phyloP scores from a whole-genome alignment of 1,284 basidiomycete genomes.

The Fomitopsis palustris region DNA sequence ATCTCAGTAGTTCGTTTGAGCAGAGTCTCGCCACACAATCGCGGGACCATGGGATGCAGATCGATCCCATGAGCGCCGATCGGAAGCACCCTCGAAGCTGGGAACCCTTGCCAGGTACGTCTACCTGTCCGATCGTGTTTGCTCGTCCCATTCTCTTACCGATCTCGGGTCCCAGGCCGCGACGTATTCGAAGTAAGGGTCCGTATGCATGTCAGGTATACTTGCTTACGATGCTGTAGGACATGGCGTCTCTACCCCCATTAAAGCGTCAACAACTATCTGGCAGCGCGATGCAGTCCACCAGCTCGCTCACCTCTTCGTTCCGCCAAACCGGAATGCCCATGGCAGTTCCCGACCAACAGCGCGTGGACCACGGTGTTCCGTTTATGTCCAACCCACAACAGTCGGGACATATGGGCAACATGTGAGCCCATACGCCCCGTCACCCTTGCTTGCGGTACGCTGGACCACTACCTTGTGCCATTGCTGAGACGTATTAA shows the following conservation, averaged over 20 bases:
- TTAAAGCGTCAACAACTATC: constrained; percentile 29
- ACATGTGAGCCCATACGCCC: not conserved
- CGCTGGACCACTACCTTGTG: not conserved
- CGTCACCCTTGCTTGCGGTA: not conserved
- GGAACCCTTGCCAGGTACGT: constrained; percentile 27
- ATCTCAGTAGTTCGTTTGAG: constrained; percentile 17
- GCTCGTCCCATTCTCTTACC: not conserved
- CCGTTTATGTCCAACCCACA: constrained; percentile 14
- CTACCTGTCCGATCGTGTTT: not conserved
- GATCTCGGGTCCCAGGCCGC: constrained; percentile 8
- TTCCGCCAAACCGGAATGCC: constrained; percentile 19
- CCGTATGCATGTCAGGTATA: constrained; percentile 16
- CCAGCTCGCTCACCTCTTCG: constrained; percentile 21
- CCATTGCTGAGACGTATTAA: not conserved
- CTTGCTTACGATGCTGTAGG: constrained; percentile 21
- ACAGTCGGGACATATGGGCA: constrained; percentile 15
- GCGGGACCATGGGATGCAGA: constrained; percentile 22
- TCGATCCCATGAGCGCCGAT: constrained; percentile 22
- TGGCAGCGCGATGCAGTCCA: constrained; percentile 18
- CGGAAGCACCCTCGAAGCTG: constrained; percentile 30
- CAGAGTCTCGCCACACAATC: constrained; percentile 16
- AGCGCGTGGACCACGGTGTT: constrained; percentile 16
- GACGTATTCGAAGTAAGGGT: constrained; percentile 23
- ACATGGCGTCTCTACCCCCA: constrained; percentile 24
- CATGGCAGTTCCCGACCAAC: constrained; percentile 11